Percentiles rank a stretch among this genome's conserved stretches.
phyloP scores from a whole-genome alignment of 2,329 filamentous ascomycete genomes.

The Purpureocillium takamizusanense region DNA sequence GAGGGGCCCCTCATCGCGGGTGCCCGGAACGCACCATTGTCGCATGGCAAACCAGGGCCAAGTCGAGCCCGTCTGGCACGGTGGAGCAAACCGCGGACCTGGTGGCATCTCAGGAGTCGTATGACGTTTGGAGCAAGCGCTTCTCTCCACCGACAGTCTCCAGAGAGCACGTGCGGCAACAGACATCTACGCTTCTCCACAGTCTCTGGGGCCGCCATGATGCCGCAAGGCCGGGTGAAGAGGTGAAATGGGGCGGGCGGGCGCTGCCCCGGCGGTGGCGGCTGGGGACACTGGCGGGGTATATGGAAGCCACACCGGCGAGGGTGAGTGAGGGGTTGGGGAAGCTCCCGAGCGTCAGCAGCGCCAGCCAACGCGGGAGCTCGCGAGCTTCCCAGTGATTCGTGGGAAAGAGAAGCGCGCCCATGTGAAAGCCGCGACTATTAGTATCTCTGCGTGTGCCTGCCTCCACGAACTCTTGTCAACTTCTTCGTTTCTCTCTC shows the following conservation, averaged over 20 bases:
- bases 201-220: neutral
- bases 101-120: no score
- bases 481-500: neutral
- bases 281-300: conserved; percentile 1
- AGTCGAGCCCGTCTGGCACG: no score
- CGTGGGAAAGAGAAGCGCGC: neutral
- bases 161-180: no score
- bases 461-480: neutral
- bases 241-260: no score
- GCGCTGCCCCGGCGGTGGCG: neutral
- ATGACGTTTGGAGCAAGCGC: no score
- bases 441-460: conserved; percentile 1
- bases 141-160: no score
- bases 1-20: neutral
- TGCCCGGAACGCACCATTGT: neutral
- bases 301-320: neutral
- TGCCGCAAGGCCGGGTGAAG: no score
- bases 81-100: no score
- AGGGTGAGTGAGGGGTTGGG: neutral
- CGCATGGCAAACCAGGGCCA: neutral
- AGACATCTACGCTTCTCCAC: neutral
- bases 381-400: neutral
- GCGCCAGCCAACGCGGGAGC: neutral
- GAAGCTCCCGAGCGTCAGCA: neutral
- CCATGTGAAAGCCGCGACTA: conserved; percentile 1